phyloP scores from a whole-genome alignment of 2,329 filamentous ascomycete species.

The Penicillium sclerotiorum region DNA sequence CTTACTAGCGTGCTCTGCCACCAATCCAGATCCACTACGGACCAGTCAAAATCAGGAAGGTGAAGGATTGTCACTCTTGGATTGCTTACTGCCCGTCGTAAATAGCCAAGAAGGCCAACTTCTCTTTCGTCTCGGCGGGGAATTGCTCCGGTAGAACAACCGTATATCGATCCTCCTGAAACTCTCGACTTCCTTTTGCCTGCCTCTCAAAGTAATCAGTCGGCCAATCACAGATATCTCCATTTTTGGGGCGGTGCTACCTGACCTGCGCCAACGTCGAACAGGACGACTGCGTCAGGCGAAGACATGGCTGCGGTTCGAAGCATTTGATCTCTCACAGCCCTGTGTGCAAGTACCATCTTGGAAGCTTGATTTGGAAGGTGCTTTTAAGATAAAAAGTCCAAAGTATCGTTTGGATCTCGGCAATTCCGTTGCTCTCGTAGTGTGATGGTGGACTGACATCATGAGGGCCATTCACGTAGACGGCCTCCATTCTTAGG shows the following conservation, averaged over 20 bases:
- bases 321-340: constrained; percentile 23
- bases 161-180: constrained; percentile 37
- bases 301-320: constrained; percentile 27
- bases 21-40: constrained; percentile 33
- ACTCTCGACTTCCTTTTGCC: constrained; percentile 33
- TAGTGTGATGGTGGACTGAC: constrained; percentile 31
- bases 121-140: constrained; percentile 28
- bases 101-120: constrained; percentile 36
- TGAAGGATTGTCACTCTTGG: not conserved
- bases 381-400: not conserved
- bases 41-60: constrained; percentile 10
- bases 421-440: not conserved
- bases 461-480: constrained; percentile 24
- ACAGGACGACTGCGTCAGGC: constrained; percentile 30
- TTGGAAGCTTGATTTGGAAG: not conserved
- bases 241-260: constrained; percentile 18
- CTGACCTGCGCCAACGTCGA: constrained; percentile 35
- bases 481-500: not conserved
- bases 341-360: constrained; percentile 16
- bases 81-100: constrained; percentile 41
- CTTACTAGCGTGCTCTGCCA: constrained; percentile 36
- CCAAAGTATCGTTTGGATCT: not conserved
- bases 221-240: not conserved
- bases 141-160: constrained; percentile 34
- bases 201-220: constrained; percentile 13